Percentiles rank a stretch among this genome's conserved stretches.
Evolutionary conservation across 169 alveolate genomes (phyloP).

Genomic region (Cryptosporidium parvum): DNA sequence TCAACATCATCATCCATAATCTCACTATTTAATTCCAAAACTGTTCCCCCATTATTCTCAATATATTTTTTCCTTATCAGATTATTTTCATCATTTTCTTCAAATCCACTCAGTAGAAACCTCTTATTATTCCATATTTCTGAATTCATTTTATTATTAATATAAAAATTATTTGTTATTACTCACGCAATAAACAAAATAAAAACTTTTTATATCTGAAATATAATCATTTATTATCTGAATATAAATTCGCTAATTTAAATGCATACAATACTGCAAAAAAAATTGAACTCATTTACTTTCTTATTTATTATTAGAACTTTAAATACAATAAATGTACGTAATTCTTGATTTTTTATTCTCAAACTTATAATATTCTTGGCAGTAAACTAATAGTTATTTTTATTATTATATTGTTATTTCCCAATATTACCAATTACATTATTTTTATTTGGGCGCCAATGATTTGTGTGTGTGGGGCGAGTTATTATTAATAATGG

Average conservation of each 20-base stretch:
- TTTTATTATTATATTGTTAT: too few species aligned
- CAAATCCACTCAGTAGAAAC: slow-evolving; percentile 50
- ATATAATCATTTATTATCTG: not conserved
- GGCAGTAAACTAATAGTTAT: not conserved
- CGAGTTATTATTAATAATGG: not conserved
- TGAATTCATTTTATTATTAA: not conserved
- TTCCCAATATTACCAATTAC: not conserved
- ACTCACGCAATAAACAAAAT: not conserved
- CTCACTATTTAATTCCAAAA: not conserved
- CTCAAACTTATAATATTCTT: not conserved
- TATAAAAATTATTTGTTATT: not conserved
- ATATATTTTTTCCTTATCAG: slow-evolving; percentile 19
- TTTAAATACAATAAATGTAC: too few species aligned
- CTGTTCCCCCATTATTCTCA: slow-evolving; percentile 15
- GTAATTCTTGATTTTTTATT: too few species aligned
- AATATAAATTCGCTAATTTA: too few species aligned
- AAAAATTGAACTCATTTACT: not conserved
- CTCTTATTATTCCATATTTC: slow-evolving; percentile 34
- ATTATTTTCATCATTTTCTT: slow-evolving; percentile 11
- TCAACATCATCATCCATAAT: slow-evolving; percentile 45
- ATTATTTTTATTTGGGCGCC: not conserved
- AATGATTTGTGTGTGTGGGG: not conserved
- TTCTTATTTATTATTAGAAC: too few species aligned
- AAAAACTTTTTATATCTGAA: too few species aligned
- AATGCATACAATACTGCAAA: too few species aligned